phyloP scores from a whole-genome alignment of 2,329 filamentous ascomycete species.

The Daldinia sp. region DNA sequence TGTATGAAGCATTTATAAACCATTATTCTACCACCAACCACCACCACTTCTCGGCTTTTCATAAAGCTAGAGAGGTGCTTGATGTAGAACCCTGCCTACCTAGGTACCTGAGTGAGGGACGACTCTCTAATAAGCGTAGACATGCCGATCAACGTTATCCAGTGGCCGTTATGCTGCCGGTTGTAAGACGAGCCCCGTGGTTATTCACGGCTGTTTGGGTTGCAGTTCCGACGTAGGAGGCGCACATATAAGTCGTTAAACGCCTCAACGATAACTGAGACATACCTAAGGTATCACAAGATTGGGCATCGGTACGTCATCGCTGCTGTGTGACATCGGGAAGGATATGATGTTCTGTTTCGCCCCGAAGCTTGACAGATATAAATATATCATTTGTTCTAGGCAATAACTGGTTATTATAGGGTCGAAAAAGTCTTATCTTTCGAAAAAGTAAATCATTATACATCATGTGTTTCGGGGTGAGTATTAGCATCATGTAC shows the following conservation, averaged over 20 bases:
- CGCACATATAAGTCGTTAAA: neutral
- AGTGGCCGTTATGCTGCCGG: neutral
- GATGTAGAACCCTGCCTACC: neutral
- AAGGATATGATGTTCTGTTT: conserved; percentile 7
- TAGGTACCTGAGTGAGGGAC: neutral
- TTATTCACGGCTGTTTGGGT: neutral
- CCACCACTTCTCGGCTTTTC: neutral
- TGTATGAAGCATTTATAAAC: neutral
- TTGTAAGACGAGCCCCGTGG: neutral
- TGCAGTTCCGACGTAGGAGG: neutral
- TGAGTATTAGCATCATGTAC: conserved; percentile 4
- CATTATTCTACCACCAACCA: neutral
- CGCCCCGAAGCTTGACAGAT: neutral
- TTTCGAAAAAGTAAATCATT: neutral
- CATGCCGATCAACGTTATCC: neutral
- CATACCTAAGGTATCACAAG: neutral
- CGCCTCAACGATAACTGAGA: neutral
- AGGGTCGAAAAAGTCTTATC: neutral
- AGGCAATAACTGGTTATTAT: neutral
- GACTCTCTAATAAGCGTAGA: neutral
- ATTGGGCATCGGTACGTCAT: conserved; percentile 15
- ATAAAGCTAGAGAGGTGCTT: neutral
- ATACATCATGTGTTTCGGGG: conserved; percentile 25
- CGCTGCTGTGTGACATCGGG: neutral
- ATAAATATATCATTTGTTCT: neutral